phyloP scores from a whole-genome alignment of 345 rosid genomes.

The Iberis pinnata region DNA sequence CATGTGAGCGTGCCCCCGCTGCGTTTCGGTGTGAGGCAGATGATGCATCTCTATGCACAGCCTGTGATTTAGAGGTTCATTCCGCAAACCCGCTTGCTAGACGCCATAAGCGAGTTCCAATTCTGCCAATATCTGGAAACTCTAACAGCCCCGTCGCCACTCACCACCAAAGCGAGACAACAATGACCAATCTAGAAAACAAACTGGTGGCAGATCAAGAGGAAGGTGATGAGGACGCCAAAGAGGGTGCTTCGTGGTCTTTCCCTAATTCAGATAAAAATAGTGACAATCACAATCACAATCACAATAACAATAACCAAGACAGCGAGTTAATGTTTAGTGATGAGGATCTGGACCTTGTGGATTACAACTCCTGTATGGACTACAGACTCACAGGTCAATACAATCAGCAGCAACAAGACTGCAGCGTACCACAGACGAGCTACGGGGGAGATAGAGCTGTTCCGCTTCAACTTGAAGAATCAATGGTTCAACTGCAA shows the following conservation, averaged over 20 bases:
- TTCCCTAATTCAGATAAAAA: slow-evolving; percentile 38
- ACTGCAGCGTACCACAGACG: slow-evolving; percentile 17
- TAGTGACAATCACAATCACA: slow-evolving; percentile 24
- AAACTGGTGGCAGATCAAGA: slow-evolving; percentile 36
- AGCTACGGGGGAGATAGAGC: slow-evolving; percentile 23
- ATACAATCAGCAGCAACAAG: slow-evolving; percentile 18
- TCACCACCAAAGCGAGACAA: slow-evolving; percentile 26
- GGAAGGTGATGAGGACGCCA: slow-evolving; percentile 57
- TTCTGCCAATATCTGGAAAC: slow-evolving; percentile 41
- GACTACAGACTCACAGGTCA: slow-evolving; percentile 19
- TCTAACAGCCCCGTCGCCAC: slow-evolving; percentile 18
- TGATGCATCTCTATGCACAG: slow-evolving; percentile 73
- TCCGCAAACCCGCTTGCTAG: slow-evolving; percentile 89
- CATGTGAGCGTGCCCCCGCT: slow-evolving; percentile 84
- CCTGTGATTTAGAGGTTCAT: slow-evolving; percentile 80
- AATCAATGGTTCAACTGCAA: slow-evolving; percentile 12
- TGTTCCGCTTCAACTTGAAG: slow-evolving; percentile 22
- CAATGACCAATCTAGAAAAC: slow-evolving; percentile 11
- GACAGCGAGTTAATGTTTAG: slow-evolving; percentile 39
- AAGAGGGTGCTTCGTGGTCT: slow-evolving; percentile 87
- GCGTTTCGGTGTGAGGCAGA: slow-evolving; percentile 85
- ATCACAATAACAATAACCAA: slow-evolving; percentile 21
- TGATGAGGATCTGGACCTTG: slow-evolving; percentile 71
- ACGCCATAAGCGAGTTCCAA: slow-evolving; percentile 83
- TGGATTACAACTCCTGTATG: slow-evolving; percentile 42